Base-by-base conservation (phyloP, 116 monocot genomes). In the Trichopus zeylanicus region DNA sequence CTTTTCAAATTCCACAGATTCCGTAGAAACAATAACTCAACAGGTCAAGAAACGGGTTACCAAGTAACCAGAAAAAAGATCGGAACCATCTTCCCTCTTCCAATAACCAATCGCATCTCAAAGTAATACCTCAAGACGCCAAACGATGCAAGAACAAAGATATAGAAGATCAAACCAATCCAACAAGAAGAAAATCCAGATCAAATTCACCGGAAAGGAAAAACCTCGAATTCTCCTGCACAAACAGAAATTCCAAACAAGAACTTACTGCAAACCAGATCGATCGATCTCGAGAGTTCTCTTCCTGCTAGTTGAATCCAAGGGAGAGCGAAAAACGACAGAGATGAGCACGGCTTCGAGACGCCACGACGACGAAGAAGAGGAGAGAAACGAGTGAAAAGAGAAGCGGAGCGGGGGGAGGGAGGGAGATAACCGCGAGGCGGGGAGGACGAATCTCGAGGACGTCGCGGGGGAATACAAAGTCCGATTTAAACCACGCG, bases 391-490 rank as follows among this genome's bases (percentile, higher is more conserved):
- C n/a, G n/a, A n/a, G n/a, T n/a, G n/a, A n/a, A n/a, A n/a, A n/a
- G n/a, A n/a, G n/a, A n/a, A n/a, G n/a, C n/a, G n/a, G n/a, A n/a
- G n/a, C n/a, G n/a, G n/a, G n/a, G n/a, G n/a, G 28, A 28, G 42
- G 16, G 42, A 46, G 26, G n/a, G 19, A 27, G 35, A 28, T 46
- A 62, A 37, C 21, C 46, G 60, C 28, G 26, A 32, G 20, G 2
- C 1, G 15, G 42, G 12, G 21, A 28, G 11, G 31, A 1, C 24
- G 31, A 12, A 65, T 54, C 54, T 65, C 38, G 53, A 26, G 55
- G 65, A 65, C 65, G 54, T 38, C 53, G 53, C 65, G 65, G 53
- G 52, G 11, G 15, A 1, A 18, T 31, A 7, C 7, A 53, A 56
- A 56, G 31, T 13, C 18, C 19, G 20, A 56, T 16, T 56, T 29